Conservation (phyloP, 805 yeast genomes). For the Starmerella vaccinii region DNA sequence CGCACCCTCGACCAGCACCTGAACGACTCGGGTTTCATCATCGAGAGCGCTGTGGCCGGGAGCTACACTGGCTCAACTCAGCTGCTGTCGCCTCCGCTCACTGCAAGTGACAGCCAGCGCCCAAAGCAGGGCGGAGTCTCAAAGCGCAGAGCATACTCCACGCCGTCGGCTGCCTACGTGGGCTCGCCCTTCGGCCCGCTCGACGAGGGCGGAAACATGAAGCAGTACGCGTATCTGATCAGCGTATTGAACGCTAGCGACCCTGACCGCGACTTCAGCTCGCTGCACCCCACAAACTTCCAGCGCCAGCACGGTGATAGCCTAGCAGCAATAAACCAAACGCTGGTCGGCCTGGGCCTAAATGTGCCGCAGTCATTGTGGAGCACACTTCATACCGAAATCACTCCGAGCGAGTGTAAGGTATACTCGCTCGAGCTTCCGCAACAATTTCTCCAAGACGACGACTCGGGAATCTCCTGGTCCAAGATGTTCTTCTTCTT, state of each 20-base stretch:
- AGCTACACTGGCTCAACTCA: conserved; percentile 14
- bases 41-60: conserved; percentile 12
- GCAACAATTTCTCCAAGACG: conserved; percentile 51
- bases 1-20: conserved; percentile 77
- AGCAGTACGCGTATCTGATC: conserved; percentile 80
- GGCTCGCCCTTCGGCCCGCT: conserved; percentile 81
- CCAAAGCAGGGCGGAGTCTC: conserved; percentile 10
- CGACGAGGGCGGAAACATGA: conserved; percentile 71
- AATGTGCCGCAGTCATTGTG: conserved; percentile 59
- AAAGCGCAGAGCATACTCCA: conserved; percentile 24
- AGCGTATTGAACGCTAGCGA: conserved; percentile 84
- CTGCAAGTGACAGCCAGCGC: conserved; percentile 11
- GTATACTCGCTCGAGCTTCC: conserved; percentile 36
- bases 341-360: conserved; percentile 49
- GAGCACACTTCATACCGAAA: conserved; percentile 77
- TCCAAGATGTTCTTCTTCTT: conserved; percentile 82
- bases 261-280: conserved; percentile 91
- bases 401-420: conserved; percentile 51
- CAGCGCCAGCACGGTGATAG: conserved; percentile 35
- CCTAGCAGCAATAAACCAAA: conserved; percentile 48
- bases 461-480: conserved; percentile 55
- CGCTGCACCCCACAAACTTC: conserved; percentile 71
- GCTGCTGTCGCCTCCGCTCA: conserved; percentile 24
- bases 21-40: conserved; percentile 30
- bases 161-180: conserved; percentile 25